Conservation (phyloP, 768 basidiomycete genomes). For the Boletus tylopilopsis region DNA sequence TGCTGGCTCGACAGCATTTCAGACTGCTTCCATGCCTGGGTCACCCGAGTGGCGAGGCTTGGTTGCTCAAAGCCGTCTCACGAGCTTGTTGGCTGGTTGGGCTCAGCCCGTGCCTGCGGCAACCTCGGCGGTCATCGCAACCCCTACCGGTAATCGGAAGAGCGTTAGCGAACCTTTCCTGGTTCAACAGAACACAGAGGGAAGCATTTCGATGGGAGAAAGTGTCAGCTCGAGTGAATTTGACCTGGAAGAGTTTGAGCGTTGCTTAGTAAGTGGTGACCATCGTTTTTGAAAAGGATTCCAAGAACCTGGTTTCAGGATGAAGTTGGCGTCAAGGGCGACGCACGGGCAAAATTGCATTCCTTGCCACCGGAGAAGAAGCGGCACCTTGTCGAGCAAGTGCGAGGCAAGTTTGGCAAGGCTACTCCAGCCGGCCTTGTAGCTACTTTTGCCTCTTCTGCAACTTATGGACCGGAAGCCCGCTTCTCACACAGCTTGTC, state of each 20-base stretch:
- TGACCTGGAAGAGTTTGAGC: conserved; percentile 53
- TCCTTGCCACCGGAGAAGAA: conserved; percentile 60
- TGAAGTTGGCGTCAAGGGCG: conserved; percentile 69
- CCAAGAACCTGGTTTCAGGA: conserved; percentile 44
- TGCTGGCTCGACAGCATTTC: conserved; percentile 20
- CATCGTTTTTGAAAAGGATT: neutral
- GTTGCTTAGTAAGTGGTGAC: conserved; percentile 56
- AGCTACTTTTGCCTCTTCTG: conserved; percentile 36
- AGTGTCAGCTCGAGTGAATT: conserved; percentile 30
- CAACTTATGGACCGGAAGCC: conserved; percentile 56
- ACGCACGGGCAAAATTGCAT: conserved; percentile 60
- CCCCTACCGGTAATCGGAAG: conserved; percentile 42
- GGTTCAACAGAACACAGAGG: conserved; percentile 44
- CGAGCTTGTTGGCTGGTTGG: conserved; percentile 67
- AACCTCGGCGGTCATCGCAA: conserved; percentile 27
- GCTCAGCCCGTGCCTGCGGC: conserved; percentile 43
- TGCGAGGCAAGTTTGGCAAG: conserved; percentile 36
- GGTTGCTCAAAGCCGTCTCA: conserved; percentile 55
- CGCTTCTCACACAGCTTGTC: conserved; percentile 60
- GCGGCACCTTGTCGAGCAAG: conserved; percentile 60
- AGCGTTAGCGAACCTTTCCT: conserved; percentile 72
- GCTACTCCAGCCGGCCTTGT: conserved; percentile 25
- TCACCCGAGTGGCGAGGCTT: conserved; percentile 51
- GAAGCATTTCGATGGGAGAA: conserved; percentile 24
- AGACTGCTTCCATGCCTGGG: conserved; percentile 19